Evolutionary conservation across 2,329 filamentous ascomycete species (phyloP), one percentile per base, ranked within the genome.

Genomic region (Aureobasidium sp.): DNA sequence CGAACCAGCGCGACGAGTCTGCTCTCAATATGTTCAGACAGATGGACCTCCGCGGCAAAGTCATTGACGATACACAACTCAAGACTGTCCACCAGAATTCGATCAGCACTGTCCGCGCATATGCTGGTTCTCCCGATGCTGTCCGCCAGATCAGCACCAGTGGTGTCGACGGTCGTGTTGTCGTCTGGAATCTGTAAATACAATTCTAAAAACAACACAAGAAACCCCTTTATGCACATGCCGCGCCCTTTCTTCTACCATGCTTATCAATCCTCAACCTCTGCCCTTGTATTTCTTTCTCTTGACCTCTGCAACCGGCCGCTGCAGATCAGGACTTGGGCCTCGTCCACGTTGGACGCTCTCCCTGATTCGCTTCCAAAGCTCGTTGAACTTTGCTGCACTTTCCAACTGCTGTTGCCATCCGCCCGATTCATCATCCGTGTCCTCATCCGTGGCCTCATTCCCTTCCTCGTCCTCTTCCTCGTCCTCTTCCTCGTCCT

Each of bases 11-110:
- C 36, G 94, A 97, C 76, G 94, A 97, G 74, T 94, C 89, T 66
- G 94, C 94, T 29, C 79, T 97, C 74, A 96, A 97, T 76, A 96
- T 97, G 91, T 99, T 99, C 79, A 85, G 86, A 70, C 92, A 97
- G 79, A 97, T 99, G 94, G 94, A 99, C 76, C 82, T 99, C 66
- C 96, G 94, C 82, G 94, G 94, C 65, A 96, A 96, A 77, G 79
- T 82, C 61, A 90, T 90, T 72, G 91, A 96, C 70, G 92, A 97
- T 73, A 97, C 92, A 4, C 90, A 96, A 78, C 81, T 99, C 68
- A 94, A 91, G 78, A 97, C 94, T 11, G 85, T 94, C 50, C 94
- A 99, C 76, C 94, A 99, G 74, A 99, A 99, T 77, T 96, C 92
- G 30, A 90, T 99, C 72, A 91, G 85, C 71, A 96, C 86, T 2